Conservation (phyloP, 805 yeast species). For the Wickerhamomyces chambardii region DNA sequence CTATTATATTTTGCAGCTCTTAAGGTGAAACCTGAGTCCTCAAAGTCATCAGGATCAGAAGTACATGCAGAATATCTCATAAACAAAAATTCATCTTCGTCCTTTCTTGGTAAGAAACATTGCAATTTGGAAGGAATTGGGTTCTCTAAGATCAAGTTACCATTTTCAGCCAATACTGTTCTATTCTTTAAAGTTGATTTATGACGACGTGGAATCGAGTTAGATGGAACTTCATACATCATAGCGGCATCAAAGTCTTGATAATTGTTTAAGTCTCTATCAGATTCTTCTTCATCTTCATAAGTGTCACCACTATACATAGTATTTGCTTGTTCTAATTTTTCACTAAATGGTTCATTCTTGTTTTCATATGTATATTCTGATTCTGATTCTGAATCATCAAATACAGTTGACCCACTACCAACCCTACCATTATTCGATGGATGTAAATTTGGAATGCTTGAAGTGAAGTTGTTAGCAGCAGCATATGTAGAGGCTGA, state of each 20-base stretch:
- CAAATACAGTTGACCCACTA: conserved; percentile 20
- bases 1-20: conserved; percentile 82
- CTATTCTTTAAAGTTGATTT: conserved; percentile 55
- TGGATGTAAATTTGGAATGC: conserved; percentile 7
- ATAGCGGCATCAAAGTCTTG: conserved; percentile 35
- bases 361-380: neutral
- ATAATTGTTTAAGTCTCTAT: conserved; percentile 7
- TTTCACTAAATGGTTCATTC: conserved; percentile 14
- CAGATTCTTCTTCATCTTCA: conserved; percentile 19
- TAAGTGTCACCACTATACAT: conserved; percentile 26
- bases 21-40: conserved; percentile 70
- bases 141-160: conserved; percentile 84
- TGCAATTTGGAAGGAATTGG: conserved; percentile 88
- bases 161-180: conserved; percentile 66
- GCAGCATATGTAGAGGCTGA: conserved; percentile 56
- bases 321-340: conserved; percentile 11
- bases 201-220: conserved; percentile 47
- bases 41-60: conserved; percentile 81
- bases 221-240: conserved; percentile 28
- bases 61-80: conserved; percentile 98
- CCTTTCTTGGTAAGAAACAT: conserved; percentile 78
- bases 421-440: conserved; percentile 17
- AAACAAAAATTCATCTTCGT: conserved; percentile 86
- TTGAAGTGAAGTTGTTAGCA: conserved; percentile 25
- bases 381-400: conserved; percentile 10